Percentiles rank a stretch among this genome's conserved stretches.
Conservation (phyloP, 2,329 filamentous ascomycete genomes). For the Pseudocercospora fijiensis region DNA sequence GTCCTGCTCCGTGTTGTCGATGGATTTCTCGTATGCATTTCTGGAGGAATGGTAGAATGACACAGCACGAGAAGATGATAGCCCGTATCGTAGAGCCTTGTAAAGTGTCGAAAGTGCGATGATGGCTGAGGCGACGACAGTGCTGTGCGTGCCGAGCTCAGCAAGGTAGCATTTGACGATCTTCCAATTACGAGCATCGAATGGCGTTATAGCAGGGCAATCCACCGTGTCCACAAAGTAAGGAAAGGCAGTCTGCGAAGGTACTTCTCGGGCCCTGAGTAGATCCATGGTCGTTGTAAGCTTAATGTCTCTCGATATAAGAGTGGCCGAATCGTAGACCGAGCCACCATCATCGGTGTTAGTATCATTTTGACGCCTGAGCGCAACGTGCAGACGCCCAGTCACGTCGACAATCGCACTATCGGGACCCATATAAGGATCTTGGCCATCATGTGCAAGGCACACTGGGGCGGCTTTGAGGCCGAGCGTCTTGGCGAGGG, state of each 20-base stretch:
- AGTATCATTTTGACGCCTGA: background rate
- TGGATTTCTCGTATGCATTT: background rate
- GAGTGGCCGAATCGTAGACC: background rate
- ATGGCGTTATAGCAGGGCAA: background rate
- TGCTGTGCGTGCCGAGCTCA: background rate
- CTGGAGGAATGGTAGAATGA: background rate
- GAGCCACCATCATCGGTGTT: background rate
- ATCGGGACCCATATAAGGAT: background rate
- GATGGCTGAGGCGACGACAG: background rate
- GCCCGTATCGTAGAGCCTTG: background rate
- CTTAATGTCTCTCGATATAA: background rate
- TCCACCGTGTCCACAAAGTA: background rate
- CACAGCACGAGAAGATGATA: background rate
- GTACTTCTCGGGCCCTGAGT: background rate
- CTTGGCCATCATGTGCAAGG: background rate
- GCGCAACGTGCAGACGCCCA: background rate
- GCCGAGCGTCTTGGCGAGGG: background rate
- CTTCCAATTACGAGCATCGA: background rate
- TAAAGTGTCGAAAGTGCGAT: background rate
- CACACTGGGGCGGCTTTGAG: background rate
- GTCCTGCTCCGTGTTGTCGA: background rate
- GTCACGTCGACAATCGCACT: background rate
- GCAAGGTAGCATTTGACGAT: background rate
- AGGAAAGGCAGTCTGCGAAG: background rate
- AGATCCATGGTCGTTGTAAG: conserved; percentile 5